Percentiles rank a stretch among this genome's conserved stretches.
phyloP scores from a whole-genome alignment of 2,329 filamentous ascomycete genomes.

The Thielaviopsis cerberus region DNA sequence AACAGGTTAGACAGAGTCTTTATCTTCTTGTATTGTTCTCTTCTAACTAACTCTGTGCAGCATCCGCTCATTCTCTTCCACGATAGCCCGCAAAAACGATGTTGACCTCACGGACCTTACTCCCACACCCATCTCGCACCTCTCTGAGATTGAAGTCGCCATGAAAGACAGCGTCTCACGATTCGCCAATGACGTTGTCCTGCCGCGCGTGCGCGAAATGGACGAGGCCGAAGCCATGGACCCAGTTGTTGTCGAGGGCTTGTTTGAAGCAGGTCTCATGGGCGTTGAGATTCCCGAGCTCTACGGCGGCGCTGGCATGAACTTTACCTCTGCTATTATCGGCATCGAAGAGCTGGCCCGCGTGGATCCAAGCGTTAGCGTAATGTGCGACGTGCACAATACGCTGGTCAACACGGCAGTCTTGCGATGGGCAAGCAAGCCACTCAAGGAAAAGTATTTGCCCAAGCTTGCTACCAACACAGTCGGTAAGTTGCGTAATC shows the following conservation, averaged over 20 bases:
- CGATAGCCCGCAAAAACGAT: constrained; percentile 31
- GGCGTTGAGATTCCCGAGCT: constrained; percentile 94
- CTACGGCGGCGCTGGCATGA: constrained; percentile 93
- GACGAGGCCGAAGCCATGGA: constrained; percentile 95
- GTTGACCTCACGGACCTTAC: constrained; percentile 56
- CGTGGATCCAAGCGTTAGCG: constrained; percentile 84
- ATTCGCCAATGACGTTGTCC: constrained; percentile 74
- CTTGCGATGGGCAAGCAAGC: constrained; percentile 61
- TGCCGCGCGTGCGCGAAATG: constrained; percentile 89
- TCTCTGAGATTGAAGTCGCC: constrained; percentile 73
- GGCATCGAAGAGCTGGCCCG: constrained; percentile 92
- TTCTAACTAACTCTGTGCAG: constrained; percentile 15
- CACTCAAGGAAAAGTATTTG: constrained; percentile 68
- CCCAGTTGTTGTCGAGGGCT: constrained; percentile 64
- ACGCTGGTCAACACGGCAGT: constrained; percentile 91
- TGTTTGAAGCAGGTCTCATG: constrained; percentile 97
- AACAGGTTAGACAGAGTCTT: not conserved
- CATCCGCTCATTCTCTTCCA: constrained; percentile 41
- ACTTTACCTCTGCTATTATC: constrained; percentile 90
- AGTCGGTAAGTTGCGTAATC: constrained; percentile 30
- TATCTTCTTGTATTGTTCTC: not conserved
- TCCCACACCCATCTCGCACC: constrained; percentile 80
- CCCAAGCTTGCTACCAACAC: constrained; percentile 80
- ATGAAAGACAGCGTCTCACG: constrained; percentile 83
- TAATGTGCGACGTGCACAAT: constrained; percentile 94